A percentile compares a stretch with the other conserved stretches of the same genome.
phyloP scores from a whole-genome alignment of 192 early-diverging fungal genomes.

The Thamnidium elegans region DNA sequence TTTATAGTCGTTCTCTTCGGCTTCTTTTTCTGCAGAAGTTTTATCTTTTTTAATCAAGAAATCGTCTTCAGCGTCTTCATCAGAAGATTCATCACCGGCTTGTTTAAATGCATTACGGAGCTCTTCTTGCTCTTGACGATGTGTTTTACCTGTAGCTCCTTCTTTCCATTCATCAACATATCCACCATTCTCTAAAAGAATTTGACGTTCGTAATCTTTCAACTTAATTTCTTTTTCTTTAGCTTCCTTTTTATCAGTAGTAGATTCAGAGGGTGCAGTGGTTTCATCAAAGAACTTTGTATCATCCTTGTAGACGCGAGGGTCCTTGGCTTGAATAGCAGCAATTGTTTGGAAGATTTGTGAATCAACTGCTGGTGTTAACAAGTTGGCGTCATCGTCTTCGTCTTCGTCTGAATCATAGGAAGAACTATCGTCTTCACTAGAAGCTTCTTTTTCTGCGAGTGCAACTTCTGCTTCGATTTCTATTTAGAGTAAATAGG shows the following conservation, averaged over 20 bases:
- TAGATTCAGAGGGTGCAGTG: background rate
- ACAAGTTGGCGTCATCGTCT: conserved; percentile 74
- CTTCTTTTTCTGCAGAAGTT: conserved; percentile 69
- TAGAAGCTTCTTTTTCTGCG: background rate
- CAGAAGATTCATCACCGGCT: conserved; percentile 38
- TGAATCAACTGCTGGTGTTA: conserved; percentile 87
- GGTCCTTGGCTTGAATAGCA: conserved; percentile 71
- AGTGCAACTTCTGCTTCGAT: conserved; percentile 9
- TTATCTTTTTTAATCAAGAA: conserved; percentile 75
- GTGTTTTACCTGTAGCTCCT: conserved; percentile 58
- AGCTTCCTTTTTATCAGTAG: conserved; percentile 40
- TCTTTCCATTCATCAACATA: conserved; percentile 39
- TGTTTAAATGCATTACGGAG: conserved; percentile 70
- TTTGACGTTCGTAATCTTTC: conserved; percentile 84
- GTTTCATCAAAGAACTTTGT: conserved; percentile 76
- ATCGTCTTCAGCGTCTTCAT: conserved; percentile 36
- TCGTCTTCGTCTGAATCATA: conserved; percentile 69
- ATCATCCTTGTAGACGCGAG: conserved; percentile 76
- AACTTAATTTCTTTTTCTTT: conserved; percentile 68
- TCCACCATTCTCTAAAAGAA: conserved; percentile 65
- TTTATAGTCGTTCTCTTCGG: conserved; percentile 89
- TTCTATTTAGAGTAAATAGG: background rate
- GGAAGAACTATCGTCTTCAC: conserved; percentile 38
- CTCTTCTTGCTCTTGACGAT: conserved; percentile 82
- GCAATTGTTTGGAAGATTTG: conserved; percentile 93